Evolutionary conservation across 176 grass and related monocot species (phyloP).

Genomic region (Aegilops bicornis): DNA sequence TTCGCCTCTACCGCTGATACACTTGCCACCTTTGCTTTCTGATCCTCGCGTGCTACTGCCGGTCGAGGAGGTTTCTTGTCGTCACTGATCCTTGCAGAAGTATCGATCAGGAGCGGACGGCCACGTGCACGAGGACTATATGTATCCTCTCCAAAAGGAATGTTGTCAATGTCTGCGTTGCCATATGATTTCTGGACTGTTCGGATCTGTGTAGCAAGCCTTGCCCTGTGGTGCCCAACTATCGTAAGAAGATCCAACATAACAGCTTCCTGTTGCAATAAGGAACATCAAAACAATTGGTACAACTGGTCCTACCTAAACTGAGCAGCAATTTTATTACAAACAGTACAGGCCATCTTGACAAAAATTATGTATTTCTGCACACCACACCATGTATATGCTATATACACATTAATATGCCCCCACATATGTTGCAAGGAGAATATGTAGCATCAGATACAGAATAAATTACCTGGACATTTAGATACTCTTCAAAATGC

Average conservation of each 20-base stretch:
- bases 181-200: slow-evolving; percentile 98
- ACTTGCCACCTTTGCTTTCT: slow-evolving; percentile 46
- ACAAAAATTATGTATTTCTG: slow-evolving; percentile 4
- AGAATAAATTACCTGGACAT: slow-evolving; percentile 66
- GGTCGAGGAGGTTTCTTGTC: slow-evolving; percentile 63
- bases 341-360: neutral
- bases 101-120: slow-evolving; percentile 81
- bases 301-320: neutral
- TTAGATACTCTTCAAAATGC: slow-evolving; percentile 73
- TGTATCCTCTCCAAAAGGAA: slow-evolving; percentile 88
- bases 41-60: slow-evolving; percentile 50
- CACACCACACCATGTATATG: neutral
- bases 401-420: neutral
- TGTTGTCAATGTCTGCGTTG: slow-evolving; percentile 80
- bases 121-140: slow-evolving; percentile 41
- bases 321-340: slow-evolving; percentile 3
- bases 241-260: slow-evolving; percentile 97
- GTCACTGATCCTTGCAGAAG: slow-evolving; percentile 60
- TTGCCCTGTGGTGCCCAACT: slow-evolving; percentile 92
- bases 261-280: slow-evolving; percentile 74
- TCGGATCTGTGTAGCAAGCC: slow-evolving; percentile 96
- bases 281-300: slow-evolving; percentile 8
- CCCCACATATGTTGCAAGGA: neutral
- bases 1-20: slow-evolving; percentile 43
- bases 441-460: slow-evolving; percentile 6